Base-by-base conservation (phyloP, 345 rosid species). In the Kandelia obovata region DNA sequence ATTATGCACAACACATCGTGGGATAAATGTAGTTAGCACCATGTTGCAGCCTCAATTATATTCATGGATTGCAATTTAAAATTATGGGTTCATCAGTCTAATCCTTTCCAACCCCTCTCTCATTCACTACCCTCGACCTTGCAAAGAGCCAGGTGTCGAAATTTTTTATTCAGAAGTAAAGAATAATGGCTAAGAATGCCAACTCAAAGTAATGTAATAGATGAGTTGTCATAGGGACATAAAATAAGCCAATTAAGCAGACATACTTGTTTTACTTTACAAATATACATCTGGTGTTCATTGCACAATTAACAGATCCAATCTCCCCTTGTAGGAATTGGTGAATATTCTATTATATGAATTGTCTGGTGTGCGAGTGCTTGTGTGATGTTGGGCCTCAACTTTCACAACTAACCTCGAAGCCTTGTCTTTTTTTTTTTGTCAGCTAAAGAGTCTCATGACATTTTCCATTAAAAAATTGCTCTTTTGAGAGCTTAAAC, bases 261-360 rank as follows among this genome's bases (percentile, higher is more conserved):
- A 39, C 2, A 8, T 39, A 10, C 11, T 10, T 39, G 2, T 39
- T 66, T 31, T 5, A 31, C 34, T 31, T 31, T 31, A 5, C 34
- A 0, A 0, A 31, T 31, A 6, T 31, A 31, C 34, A 31, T 31
- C 34, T 31, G 51, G 65, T 65, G 71, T 73, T 9, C 75, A 76
- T 73, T 66, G 83, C 81, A 59, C 47, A 67, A 61, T 62, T 51
- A 73, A 60, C 77, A 72, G 78, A 77, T 73, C 71, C 69, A 68
- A 30, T 34, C 30, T 55, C 15, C 37, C 37, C 53, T 46, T 21
- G 13, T 60, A 51, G 35, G 71, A 56, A 65, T 53, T 10, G 64
- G 26, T 74, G 76, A 79, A 74, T 74, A 82, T 79, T 69, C 64
- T 74, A 66, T 49, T 26, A 53, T 61, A 31, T 70, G 66, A 35